These are phyloP conservation scores for Metroxylon sagu DNA, from an alignment of 176 grass and related monocot genomes.

Conservation along the genomic window DNA sequence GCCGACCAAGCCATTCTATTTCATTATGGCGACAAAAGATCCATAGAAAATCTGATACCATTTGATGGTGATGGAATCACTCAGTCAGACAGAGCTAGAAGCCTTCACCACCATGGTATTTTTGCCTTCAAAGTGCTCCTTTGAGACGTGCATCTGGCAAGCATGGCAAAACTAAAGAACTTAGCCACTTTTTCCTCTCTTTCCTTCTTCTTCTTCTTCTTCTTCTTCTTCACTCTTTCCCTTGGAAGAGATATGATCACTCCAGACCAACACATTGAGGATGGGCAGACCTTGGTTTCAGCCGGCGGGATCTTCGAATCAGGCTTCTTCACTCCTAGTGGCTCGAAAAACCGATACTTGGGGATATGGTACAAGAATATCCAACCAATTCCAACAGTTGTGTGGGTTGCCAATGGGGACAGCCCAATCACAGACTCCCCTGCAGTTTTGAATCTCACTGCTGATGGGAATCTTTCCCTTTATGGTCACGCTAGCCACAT, in stretches of 20 bases:
- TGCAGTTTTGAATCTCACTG: not conserved
- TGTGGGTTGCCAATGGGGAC: slow-evolving; percentile 6
- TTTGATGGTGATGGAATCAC: too few relatives aligned
- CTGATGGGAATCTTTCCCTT: not conserved
- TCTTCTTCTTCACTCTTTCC: not conserved
- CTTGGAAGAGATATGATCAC: not conserved
- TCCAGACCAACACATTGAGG: not conserved
- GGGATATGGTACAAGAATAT: not conserved
- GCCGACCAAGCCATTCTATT: too few relatives aligned
- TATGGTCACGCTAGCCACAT: not conserved
- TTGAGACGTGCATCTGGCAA: too few relatives aligned
- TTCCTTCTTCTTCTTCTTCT: too few relatives aligned
- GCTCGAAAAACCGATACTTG: not conserved
- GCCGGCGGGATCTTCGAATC: not conserved
- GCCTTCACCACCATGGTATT: too few relatives aligned
- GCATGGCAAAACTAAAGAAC: too few relatives aligned
- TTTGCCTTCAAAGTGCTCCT: too few relatives aligned
- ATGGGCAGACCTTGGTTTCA: not conserved
- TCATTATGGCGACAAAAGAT: too few relatives aligned
- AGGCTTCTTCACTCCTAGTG: not conserved
- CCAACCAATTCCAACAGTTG: not conserved
- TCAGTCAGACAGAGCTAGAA: too few relatives aligned
- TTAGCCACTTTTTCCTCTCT: too few relatives aligned
- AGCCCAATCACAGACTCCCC: not conserved
- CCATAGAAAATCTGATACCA: too few relatives aligned